Percentiles rank a stretch among this genome's conserved stretches.
Conservation (phyloP, 108 stramenopile species). For the Nannochloropsis oceanica region DNA sequence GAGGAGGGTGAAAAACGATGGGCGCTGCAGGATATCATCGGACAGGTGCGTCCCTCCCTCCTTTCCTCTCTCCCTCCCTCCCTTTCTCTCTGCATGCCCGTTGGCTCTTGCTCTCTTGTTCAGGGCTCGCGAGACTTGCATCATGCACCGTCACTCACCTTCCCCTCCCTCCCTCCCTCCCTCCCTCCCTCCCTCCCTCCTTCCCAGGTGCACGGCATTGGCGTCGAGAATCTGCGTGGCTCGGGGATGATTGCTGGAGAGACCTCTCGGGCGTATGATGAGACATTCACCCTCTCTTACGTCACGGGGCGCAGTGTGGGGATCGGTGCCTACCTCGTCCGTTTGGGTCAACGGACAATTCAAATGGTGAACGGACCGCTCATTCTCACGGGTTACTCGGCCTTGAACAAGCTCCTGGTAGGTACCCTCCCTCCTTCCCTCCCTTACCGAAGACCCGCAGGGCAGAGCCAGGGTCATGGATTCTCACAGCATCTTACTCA, state of each 20-base stretch:
- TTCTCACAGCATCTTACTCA: neutral
- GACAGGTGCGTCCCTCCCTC: slow-evolving; percentile 24
- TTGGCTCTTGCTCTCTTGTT: neutral
- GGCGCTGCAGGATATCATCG: slow-evolving; percentile 82
- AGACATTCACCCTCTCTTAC: slow-evolving; percentile 89
- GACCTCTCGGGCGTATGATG: slow-evolving; percentile 84
- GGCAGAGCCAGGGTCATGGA: neutral
- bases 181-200: neutral
- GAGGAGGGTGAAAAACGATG: slow-evolving; percentile 52
- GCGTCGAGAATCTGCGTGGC: slow-evolving; percentile 92
- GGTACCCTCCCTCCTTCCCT: neutral
- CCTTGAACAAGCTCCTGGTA: slow-evolving; percentile 91
- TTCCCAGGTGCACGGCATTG: slow-evolving; percentile 65
- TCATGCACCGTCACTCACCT: neutral
- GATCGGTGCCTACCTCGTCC: neutral
- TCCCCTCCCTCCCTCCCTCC: neutral
- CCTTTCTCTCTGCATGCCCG: neutral
- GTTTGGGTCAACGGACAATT: slow-evolving; percentile 69
- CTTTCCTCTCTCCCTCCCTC: neutral
- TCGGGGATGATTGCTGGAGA: slow-evolving; percentile 97
- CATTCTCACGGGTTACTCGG: slow-evolving; percentile 81
- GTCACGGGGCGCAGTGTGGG: slow-evolving; percentile 86
- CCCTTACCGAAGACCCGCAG: neutral
- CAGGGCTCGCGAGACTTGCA: neutral
- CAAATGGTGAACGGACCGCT: slow-evolving; percentile 3